Conservation (phyloP, 2,329 filamentous ascomycete genomes). For the Penicillium sp. region DNA sequence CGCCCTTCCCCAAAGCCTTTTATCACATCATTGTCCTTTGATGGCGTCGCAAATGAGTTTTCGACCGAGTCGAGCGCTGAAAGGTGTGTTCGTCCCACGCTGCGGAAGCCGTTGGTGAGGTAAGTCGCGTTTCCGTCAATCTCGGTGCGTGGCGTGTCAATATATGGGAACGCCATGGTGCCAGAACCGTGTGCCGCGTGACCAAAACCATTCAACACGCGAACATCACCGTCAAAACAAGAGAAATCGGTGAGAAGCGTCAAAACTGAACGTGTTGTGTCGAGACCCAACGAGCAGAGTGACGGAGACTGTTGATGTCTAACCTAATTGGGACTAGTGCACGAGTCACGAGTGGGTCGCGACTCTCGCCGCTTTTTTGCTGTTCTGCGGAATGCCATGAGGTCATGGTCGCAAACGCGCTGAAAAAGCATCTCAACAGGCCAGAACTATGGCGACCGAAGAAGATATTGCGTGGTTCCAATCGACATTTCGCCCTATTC, state of each 20-base stretch:
- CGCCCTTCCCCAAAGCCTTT: slow-evolving; percentile 70
- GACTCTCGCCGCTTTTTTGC: slow-evolving; percentile 29
- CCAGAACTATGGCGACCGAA: slow-evolving; percentile 44
- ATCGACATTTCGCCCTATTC: slow-evolving; percentile 65
- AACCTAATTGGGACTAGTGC: slow-evolving; percentile 36
- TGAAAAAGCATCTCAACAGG: slow-evolving; percentile 4
- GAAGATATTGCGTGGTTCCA: slow-evolving; percentile 67
- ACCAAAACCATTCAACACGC: slow-evolving; percentile 25
- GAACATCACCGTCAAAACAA: slow-evolving; percentile 27
- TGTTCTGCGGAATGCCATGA: slow-evolving; percentile 31
- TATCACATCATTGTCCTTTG: slow-evolving; percentile 74
- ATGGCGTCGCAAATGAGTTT: slow-evolving; percentile 80
- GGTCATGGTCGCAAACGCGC: slow-evolving; percentile 31
- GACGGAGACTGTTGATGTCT: slow-evolving; percentile 44
- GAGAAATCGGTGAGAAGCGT: slow-evolving; percentile 10
- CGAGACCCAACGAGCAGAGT: slow-evolving; percentile 23
- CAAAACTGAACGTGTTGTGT: slow-evolving; percentile 37
- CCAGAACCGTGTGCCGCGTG: slow-evolving; percentile 15
- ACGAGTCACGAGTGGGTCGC: slow-evolving; percentile 23
- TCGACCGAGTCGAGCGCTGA: slow-evolving; percentile 76
- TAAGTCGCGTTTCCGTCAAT: slow-evolving; percentile 83
- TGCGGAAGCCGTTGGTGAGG: slow-evolving; percentile 66
- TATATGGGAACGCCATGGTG: slow-evolving; percentile 66
- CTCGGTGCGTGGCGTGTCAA: slow-evolving; percentile 81
- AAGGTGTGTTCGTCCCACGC: slow-evolving; percentile 42